Evolutionary conservation across 1,284 basidiomycete genomes (phyloP).

Genomic region (Trametes versicolor): DNA sequence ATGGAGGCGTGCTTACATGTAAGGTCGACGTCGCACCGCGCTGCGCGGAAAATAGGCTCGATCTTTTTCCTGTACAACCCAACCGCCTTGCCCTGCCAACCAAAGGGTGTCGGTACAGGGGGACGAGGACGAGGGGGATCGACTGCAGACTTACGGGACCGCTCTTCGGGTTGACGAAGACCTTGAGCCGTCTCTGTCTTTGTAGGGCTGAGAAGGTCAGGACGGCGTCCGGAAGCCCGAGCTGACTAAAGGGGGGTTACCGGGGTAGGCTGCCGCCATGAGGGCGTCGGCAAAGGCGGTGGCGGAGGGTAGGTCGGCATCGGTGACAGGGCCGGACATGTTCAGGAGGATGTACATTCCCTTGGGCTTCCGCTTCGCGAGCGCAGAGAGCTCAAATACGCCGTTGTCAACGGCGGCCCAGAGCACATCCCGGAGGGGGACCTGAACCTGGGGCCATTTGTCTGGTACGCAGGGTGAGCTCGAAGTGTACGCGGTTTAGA

Average conservation of each 20-base stretch:
- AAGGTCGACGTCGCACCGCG: constrained; percentile 74
- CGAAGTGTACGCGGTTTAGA: not conserved
- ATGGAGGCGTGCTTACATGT: constrained; percentile 57
- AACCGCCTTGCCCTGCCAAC: constrained; percentile 72
- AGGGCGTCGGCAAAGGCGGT: constrained; percentile 65
- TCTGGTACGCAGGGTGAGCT: constrained; percentile 26
- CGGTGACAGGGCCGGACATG: constrained; percentile 53
- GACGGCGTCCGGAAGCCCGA: not conserved
- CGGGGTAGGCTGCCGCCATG: constrained; percentile 70
- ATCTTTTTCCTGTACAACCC: constrained; percentile 72
- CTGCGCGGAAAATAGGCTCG: constrained; percentile 83
- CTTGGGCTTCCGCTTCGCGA: constrained; percentile 51
- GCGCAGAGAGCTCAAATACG: constrained; percentile 56
- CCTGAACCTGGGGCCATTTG: constrained; percentile 43
- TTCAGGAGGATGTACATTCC: constrained; percentile 51
- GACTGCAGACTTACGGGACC: constrained; percentile 62
- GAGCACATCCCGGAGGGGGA: constrained; percentile 60
- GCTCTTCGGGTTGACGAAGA: constrained; percentile 91
- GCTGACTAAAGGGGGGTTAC: constrained; percentile 48
- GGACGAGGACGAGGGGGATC: not conserved
- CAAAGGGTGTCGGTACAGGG: not conserved
- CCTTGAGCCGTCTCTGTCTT: constrained; percentile 62
- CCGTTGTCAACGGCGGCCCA: constrained; percentile 53
- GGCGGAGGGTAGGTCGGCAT: constrained; percentile 49
- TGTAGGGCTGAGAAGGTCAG: constrained; percentile 53